phyloP scores from a whole-genome alignment of 257 asterid genomes.

The Verbascum thapsus region DNA sequence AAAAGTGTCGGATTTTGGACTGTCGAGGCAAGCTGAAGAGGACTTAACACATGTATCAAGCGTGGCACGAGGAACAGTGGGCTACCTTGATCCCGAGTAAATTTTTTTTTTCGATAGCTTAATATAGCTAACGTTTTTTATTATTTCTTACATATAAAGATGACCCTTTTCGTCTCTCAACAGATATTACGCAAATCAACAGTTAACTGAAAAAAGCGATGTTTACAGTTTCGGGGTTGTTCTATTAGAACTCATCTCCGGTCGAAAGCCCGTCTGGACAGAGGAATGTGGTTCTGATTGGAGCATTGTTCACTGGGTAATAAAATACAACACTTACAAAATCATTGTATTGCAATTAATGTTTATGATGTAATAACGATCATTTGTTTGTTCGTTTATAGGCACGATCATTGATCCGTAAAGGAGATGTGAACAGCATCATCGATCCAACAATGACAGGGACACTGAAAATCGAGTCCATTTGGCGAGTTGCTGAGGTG shows the following conservation, averaged over 20 bases:
- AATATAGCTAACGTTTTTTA: not conserved
- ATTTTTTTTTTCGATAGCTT: conserved; percentile 24
- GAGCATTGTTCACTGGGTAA: conserved; percentile 99
- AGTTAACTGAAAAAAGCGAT: conserved; percentile 92
- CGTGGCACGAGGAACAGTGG: conserved; percentile 95
- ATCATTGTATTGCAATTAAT: no score
- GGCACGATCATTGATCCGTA: conserved; percentile 89
- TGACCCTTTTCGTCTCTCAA: not conserved
- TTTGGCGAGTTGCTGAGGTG: conserved; percentile 92
- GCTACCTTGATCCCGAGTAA: conserved; percentile 98
- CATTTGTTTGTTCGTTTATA: conserved; percentile 29
- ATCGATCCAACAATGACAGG: conserved; percentile 69
- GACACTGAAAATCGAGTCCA: conserved; percentile 68
- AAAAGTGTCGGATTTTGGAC: conserved; percentile 96
- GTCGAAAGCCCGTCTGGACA: conserved; percentile 79
- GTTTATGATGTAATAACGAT: not conserved
- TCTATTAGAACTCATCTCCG: conserved; percentile 87
- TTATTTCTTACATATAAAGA: not conserved
- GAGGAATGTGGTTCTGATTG: conserved; percentile 92
- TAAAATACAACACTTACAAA: not conserved
- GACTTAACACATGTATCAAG: conserved; percentile 90
- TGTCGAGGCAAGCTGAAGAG: conserved; percentile 97
- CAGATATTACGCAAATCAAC: conserved; percentile 97
- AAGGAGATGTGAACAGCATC: conserved; percentile 90
- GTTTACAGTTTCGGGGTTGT: conserved; percentile 97